These are phyloP conservation scores for Trypanosoma caninum DNA, from an alignment of 208 protist genomes.

Conservation along the genomic window DNA sequence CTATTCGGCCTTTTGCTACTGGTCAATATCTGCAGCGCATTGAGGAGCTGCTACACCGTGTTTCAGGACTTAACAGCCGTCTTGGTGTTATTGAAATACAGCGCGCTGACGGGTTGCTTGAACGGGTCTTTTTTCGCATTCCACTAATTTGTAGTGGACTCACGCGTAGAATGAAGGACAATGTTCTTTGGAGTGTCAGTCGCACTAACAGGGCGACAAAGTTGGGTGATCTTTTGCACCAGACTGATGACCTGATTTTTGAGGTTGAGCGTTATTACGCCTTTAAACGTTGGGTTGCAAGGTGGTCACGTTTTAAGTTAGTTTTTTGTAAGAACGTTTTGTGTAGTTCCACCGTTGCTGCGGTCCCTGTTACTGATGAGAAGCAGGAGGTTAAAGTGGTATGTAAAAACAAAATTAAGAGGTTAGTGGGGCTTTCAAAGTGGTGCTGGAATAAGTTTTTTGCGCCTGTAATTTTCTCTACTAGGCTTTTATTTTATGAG, in stretches of 20 bases:
- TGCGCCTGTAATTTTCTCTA: slow-evolving; percentile 39
- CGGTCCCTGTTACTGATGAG: neutral
- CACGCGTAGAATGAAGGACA: slow-evolving; percentile 57
- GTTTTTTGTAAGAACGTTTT: too few relatives aligned
- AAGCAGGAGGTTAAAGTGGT: neutral
- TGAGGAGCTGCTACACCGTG: slow-evolving; percentile 40
- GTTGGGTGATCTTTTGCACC: slow-evolving; percentile 80
- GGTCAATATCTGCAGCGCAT: slow-evolving; percentile 39
- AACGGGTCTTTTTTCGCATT: slow-evolving; percentile 84
- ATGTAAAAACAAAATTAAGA: neutral
- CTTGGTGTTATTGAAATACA: slow-evolving; percentile 75
- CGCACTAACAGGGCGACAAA: slow-evolving; percentile 71
- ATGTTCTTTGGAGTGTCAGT: slow-evolving; percentile 72
- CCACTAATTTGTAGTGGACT: slow-evolving; percentile 62
- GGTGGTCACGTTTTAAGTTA: slow-evolving; percentile 46
- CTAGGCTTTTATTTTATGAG: slow-evolving; percentile 54
- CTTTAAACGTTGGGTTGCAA: slow-evolving; percentile 36
- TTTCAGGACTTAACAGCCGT: slow-evolving; percentile 30
- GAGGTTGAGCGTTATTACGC: slow-evolving; percentile 62
- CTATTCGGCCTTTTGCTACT: slow-evolving; percentile 38
- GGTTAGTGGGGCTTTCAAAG: slow-evolving; percentile 12
- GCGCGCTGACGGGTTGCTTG: slow-evolving; percentile 55
- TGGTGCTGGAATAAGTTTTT: slow-evolving; percentile 52
- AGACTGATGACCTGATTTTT: slow-evolving; percentile 79
- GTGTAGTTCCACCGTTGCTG: slow-evolving; percentile 10